phyloP scores from a whole-genome alignment of 2,329 filamentous ascomycete genomes.

The Nemania serpens region DNA sequence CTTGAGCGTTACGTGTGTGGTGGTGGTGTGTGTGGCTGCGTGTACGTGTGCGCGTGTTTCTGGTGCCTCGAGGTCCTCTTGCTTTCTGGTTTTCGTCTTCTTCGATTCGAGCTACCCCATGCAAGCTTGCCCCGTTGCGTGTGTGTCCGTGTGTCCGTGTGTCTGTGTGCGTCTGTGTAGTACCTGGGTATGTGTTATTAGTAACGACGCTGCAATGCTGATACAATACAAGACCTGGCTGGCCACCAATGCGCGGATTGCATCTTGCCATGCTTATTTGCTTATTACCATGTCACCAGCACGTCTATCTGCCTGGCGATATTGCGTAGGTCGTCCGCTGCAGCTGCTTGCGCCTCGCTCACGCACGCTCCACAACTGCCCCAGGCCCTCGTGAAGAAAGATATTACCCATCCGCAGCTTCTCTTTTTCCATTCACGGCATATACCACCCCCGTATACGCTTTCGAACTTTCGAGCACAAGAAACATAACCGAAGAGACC shows the following conservation, averaged over 20 bases:
- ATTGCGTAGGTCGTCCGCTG: background rate
- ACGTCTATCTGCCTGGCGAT: background rate
- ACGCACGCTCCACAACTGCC: too few species aligned
- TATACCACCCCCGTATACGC: background rate
- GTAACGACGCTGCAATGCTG: conserved; percentile 24
- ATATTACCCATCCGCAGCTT: too few species aligned
- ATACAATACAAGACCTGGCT: conserved; percentile 21
- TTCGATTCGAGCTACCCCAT: background rate
- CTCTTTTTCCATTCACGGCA: background rate
- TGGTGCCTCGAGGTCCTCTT: background rate
- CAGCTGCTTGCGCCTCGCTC: background rate
- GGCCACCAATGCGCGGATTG: conserved; percentile 18
- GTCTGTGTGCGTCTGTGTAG: background rate
- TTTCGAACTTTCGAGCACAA: background rate
- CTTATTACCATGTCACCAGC: conserved; percentile 20
- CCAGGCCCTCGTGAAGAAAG: too few species aligned
- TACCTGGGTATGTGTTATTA: conserved; percentile 9
- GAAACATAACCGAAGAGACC: background rate
- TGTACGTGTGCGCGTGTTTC: background rate
- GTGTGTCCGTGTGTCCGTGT: background rate
- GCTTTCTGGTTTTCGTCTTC: background rate
- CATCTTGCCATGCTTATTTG: conserved; percentile 10
- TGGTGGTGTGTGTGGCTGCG: background rate
- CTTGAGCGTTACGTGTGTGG: background rate
- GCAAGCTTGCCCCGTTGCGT: background rate